Conservation (phyloP, 306 rosid species). For the Acacia melanoxylon region DNA sequence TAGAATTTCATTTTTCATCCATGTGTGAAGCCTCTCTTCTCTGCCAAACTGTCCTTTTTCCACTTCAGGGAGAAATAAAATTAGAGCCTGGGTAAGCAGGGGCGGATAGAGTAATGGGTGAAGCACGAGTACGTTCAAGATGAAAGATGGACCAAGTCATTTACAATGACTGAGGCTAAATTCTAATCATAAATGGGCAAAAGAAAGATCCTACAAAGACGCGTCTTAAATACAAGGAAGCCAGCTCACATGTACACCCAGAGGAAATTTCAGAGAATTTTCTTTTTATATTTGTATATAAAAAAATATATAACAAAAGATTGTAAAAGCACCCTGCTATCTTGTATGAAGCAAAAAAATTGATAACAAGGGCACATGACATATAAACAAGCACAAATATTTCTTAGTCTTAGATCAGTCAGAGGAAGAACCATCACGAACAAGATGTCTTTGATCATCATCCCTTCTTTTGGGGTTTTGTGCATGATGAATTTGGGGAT, state of each 20-base stretch:
- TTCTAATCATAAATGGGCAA: constrained; percentile 9
- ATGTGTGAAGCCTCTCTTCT: neutral
- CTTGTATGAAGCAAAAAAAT: constrained; percentile 66
- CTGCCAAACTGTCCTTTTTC: neutral
- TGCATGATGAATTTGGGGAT: constrained; percentile 43
- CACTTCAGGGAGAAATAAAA: neutral
- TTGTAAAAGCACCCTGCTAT: constrained; percentile 44
- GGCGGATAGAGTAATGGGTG: too few relatives aligned
- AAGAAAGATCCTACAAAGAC: constrained; percentile 6
- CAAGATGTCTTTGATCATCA: constrained; percentile 22
- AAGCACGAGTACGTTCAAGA: neutral
- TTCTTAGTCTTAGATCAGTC: constrained; percentile 32
- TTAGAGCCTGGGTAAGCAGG: neutral
- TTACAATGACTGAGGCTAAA: constrained; percentile 11
- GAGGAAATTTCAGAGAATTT: constrained; percentile 13
- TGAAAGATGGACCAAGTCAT: neutral
- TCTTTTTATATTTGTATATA: neutral
- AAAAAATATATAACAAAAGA: neutral
- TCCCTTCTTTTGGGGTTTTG: constrained; percentile 41
- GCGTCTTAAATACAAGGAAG: constrained; percentile 13
- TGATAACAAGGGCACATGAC: constrained; percentile 63
- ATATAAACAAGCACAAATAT: constrained; percentile 41
- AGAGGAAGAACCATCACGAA: constrained; percentile 30
- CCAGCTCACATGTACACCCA: constrained; percentile 30
- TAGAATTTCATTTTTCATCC: neutral